Conservation (phyloP, 2,329 filamentous ascomycete genomes). For the Aspergillus quadricinctus region DNA sequence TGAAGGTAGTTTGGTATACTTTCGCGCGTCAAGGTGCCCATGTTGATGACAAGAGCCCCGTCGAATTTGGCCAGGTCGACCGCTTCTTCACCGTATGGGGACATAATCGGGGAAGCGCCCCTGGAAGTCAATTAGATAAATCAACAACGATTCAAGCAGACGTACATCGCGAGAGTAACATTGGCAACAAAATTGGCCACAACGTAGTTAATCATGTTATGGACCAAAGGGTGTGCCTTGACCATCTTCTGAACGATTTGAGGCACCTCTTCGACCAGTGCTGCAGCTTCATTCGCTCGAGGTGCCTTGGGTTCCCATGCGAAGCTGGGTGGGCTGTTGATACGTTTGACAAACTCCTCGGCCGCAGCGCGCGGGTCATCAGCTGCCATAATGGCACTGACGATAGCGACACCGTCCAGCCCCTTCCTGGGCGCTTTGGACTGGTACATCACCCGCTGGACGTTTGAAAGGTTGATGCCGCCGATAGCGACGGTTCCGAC, state of each 20-base stretch:
- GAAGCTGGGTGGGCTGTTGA: conserved; percentile 42
- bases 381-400: conserved; percentile 81
- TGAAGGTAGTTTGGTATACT: conserved; percentile 66
- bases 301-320: conserved; percentile 26
- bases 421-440: conserved; percentile 53
- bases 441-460: conserved; percentile 70
- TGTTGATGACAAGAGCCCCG: conserved; percentile 83
- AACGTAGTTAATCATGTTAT: conserved; percentile 97
- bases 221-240: conserved; percentile 66
- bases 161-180: conserved; percentile 68
- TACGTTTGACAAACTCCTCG: conserved; percentile 52
- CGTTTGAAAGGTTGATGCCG: conserved; percentile 74
- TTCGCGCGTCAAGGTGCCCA: conserved; percentile 83
- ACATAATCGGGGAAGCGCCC: conserved; percentile 91
- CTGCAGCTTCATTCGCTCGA: conserved; percentile 22
- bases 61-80: conserved; percentile 71
- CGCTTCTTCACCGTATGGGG: conserved; percentile 79
- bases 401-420: conserved; percentile 79
- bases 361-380: conserved; percentile 62
- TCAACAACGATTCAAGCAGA: background rate
- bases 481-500: conserved; percentile 72
- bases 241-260: conserved; percentile 59
- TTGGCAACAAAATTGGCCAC: conserved; percentile 95
- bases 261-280: conserved; percentile 35
- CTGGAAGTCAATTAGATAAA: conserved; percentile 25